Conservation (phyloP, 1,139 yeast species). For the Candida frijolesensis region DNA sequence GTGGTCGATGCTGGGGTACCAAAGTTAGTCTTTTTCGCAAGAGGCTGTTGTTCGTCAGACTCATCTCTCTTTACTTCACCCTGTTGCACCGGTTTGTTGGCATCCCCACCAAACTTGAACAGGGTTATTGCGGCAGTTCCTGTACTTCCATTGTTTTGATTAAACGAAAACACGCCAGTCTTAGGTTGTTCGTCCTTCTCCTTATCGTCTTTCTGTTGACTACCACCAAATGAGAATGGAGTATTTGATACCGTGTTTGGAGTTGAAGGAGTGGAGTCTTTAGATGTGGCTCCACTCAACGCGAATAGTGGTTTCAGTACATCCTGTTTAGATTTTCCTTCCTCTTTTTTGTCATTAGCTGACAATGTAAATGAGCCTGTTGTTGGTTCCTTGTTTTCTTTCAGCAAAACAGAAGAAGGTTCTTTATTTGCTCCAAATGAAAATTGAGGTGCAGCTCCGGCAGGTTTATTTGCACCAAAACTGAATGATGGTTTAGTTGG, state of each 20-base stretch:
- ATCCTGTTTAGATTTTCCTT: not conserved
- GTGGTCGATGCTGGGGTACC: constrained; percentile 6
- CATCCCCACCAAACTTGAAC: not conserved
- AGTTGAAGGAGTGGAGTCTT: constrained; percentile 1
- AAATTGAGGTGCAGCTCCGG: constrained; percentile 13
- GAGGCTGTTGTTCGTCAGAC: not conserved
- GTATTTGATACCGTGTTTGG: not conserved
- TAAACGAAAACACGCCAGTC: not conserved
- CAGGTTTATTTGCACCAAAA: constrained; percentile 5
- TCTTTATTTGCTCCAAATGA: constrained; percentile 15
- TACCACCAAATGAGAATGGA: not conserved
- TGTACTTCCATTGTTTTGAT: not conserved
- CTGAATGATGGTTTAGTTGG: not conserved
- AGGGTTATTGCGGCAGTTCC: not conserved
- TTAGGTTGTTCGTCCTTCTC: not conserved
- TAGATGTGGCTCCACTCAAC: not conserved
- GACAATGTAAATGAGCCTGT: not conserved
- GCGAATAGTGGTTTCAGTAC: not conserved
- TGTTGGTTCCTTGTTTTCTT: not conserved
- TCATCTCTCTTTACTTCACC: not conserved
- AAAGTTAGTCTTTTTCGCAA: not conserved
- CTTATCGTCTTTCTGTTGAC: not conserved
- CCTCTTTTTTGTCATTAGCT: not conserved
- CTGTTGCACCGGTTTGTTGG: not conserved
- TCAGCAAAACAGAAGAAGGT: constrained; percentile 1